Percentiles rank a stretch among this genome's conserved stretches.
These are phyloP conservation scores for Fusarium lyarnte DNA, from an alignment of 2,329 filamentous ascomycete species.

Conservation along the genomic window DNA sequence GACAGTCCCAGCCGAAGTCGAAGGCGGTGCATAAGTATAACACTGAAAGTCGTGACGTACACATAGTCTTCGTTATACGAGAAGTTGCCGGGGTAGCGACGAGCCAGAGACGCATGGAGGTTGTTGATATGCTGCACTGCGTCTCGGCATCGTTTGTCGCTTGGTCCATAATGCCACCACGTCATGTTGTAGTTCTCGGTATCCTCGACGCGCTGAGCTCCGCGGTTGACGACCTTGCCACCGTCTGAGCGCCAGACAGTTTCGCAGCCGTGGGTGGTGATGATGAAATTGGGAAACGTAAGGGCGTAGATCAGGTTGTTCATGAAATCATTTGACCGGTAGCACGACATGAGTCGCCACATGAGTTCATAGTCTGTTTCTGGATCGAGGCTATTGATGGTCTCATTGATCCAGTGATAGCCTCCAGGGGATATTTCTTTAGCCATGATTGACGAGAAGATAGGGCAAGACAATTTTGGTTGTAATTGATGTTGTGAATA, in stretches of 20 bases:
- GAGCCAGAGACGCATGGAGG: background rate
- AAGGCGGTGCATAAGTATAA: background rate
- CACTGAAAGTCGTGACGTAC: background rate
- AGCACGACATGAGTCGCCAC: constrained; percentile 7
- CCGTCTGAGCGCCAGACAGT: constrained; percentile 4
- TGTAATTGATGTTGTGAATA: background rate
- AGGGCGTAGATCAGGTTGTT: constrained; percentile 5
- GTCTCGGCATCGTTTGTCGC: background rate
- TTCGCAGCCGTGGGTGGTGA: background rate
- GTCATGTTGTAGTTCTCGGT: constrained; percentile 11
- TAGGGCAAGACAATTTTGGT: background rate
- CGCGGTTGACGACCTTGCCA: background rate
- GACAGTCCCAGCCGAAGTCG: background rate
- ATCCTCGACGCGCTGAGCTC: background rate
- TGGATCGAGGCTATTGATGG: background rate
- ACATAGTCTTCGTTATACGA: background rate
- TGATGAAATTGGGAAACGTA: background rate
- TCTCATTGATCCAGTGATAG: background rate
- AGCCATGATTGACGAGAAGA: background rate
- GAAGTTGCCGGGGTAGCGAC: background rate
- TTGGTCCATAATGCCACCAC: background rate
- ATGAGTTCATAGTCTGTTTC: constrained; percentile 1
- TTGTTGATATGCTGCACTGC: background rate
- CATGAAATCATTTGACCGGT: background rate
- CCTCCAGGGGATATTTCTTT: background rate